Base-by-base conservation (phyloP, 1,284 basidiomycete genomes). In the Flammula alnicola region DNA sequence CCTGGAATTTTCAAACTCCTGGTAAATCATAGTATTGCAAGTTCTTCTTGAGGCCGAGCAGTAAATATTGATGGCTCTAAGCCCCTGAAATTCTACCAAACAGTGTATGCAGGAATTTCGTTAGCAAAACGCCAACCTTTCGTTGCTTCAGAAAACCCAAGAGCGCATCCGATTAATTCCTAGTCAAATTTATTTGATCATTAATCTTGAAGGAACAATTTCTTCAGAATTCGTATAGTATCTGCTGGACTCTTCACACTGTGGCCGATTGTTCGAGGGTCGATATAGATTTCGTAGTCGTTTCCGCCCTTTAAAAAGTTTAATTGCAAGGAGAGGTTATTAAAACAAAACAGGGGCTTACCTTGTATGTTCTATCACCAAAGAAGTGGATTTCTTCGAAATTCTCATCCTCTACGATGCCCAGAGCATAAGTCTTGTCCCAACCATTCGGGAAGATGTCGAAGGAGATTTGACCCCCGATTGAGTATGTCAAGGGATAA, bases 321-420 rank as follows among this genome's bases (percentile, higher is more conserved):
- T 5, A 37, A 35, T 39, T 39, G 36, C 40, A 42, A 36, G 23
- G n/a, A 4, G 23, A 12, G 14, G 22, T 10, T 7, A 31, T 11
- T 19, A 31, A 1, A n/a, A 16, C 14, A 31, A 14, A 5, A 9
- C 19, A 56, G 77, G n/a, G n/a, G n/a, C n/a, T 53, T 56, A 86
- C 94, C 78, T 84, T 65, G 63, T 86, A 77, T 0, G 91, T 93
- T 71, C 93, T 98, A 77, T 99, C 96, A 35, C 96, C 96, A 63
- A 98, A 96, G 80, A 99, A 99, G 75, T 98, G 95, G 43, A 99
- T 96, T 67, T 95, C 91, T 42, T 92, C 88, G 68, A 97, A 99
- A 2, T 81, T 79, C 63, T 96, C 94, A 51, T 82, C 75, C 56
- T 86, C 86, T 33, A 99, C 85, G 58, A 92, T 93, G 26, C 75